These are phyloP conservation scores for Neonectria neomacrospora DNA, from an alignment of 2,329 filamentous ascomycete genomes.

Conservation along the genomic window DNA sequence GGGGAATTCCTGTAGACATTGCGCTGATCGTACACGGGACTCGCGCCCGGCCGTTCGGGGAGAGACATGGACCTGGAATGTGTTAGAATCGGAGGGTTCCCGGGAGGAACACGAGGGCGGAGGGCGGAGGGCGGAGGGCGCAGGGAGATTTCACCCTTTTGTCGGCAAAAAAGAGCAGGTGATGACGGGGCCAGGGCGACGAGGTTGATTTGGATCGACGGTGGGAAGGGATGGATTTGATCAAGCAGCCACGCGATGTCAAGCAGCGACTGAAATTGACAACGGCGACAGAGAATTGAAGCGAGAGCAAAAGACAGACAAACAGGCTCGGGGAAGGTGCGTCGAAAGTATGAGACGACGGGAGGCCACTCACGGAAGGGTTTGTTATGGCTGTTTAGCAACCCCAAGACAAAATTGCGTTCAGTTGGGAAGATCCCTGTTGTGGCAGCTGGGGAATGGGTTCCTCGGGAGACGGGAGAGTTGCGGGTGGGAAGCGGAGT, in stretches of 20 bases:
- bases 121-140: constrained; percentile 8
- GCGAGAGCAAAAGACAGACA: constrained; percentile 6
- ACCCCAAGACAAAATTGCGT: constrained; percentile 37
- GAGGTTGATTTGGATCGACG: constrained; percentile 32
- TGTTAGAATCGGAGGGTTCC: constrained; percentile 35
- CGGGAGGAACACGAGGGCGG: constrained; percentile 7
- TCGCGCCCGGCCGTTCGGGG: constrained; percentile 72
- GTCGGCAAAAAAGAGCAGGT: constrained; percentile 23
- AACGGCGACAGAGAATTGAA: constrained; percentile 16
- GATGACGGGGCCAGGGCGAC: constrained; percentile 26
- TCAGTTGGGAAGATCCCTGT: constrained; percentile 44
- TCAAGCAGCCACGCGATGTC: constrained; percentile 25
- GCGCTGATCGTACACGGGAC: constrained; percentile 69
- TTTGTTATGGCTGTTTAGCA: constrained; percentile 43
- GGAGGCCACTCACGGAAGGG: constrained; percentile 39
- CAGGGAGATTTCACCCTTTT: constrained; percentile 31
- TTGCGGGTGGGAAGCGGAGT: constrained; percentile 33
- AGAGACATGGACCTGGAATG: constrained; percentile 66
- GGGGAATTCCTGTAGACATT: constrained; percentile 75
- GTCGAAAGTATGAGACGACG: constrained; percentile 20
- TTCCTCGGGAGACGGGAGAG: constrained; percentile 43
- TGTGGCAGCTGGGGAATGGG: constrained; percentile 31
- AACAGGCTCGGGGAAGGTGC: constrained; percentile 17
- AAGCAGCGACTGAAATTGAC: constrained; percentile 16
- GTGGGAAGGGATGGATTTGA: constrained; percentile 23